Conservation (phyloP, 148 eudicot genomes). For the Nyssa sinensis region DNA sequence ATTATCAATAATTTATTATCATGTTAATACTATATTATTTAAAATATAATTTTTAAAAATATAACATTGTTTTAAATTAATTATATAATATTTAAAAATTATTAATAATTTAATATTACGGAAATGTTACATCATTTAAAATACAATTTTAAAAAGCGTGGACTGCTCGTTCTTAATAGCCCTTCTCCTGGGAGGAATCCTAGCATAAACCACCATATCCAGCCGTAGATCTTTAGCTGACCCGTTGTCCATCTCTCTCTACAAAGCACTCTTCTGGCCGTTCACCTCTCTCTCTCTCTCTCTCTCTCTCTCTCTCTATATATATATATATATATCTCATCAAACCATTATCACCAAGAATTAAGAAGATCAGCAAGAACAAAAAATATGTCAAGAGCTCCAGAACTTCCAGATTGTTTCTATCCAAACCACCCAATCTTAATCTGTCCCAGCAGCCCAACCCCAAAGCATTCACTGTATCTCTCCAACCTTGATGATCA, state of each 20-base stretch:
- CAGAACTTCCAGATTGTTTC: constrained; percentile 65
- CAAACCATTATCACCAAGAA: background rate
- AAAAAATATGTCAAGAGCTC: constrained; percentile 29
- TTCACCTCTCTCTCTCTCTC: constrained; percentile 4
- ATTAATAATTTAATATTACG: too few relatives aligned
- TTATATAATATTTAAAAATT: too few relatives aligned
- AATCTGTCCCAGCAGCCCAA: constrained; percentile 56
- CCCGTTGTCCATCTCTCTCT: constrained; percentile 13
- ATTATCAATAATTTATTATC: too few relatives aligned
- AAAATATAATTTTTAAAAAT: too few relatives aligned
- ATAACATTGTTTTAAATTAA: too few relatives aligned
- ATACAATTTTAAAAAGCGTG: too few relatives aligned
- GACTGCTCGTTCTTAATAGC: background rate
- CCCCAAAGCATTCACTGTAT: constrained; percentile 62
- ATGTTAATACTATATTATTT: too few relatives aligned
- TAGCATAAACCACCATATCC: constrained; percentile 35
- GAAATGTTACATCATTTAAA: too few relatives aligned
- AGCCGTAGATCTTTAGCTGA: constrained; percentile 22
- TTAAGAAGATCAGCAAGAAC: constrained; percentile 15
- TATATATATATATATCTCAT: too few relatives aligned
- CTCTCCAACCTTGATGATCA: constrained; percentile 92
- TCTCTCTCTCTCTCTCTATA: background rate
- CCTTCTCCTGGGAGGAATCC: constrained; percentile 22
- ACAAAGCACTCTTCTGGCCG: constrained; percentile 23
- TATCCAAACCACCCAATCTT: constrained; percentile 47